A percentile compares a stretch with the other conserved stretches of the same genome.
Evolutionary conservation across 2,329 filamentous ascomycete genomes (phyloP).

Genomic region (Ophiocordyceps unilateralis): DNA sequence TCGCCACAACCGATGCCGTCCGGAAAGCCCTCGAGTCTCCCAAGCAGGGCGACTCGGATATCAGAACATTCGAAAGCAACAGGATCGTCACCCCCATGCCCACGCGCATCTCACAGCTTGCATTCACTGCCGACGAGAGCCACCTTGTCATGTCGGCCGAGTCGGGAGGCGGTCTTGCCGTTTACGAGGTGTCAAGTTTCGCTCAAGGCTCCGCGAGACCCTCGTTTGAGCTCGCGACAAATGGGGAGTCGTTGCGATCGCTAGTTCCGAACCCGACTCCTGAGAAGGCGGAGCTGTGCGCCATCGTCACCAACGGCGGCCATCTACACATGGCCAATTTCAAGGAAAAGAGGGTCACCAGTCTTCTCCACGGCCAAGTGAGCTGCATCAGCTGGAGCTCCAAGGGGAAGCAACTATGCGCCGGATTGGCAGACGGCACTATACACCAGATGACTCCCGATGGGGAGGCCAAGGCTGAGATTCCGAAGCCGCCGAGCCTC

Average conservation of each 20-base stretch:
- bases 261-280: conserved; percentile 66
- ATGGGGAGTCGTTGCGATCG: conserved; percentile 53
- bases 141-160: conserved; percentile 73
- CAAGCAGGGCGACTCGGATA: conserved; percentile 43
- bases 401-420: conserved; percentile 82
- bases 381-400: conserved; percentile 83
- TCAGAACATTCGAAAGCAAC: conserved; percentile 56
- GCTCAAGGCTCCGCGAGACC: conserved; percentile 48
- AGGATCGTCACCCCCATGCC: conserved; percentile 57
- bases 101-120: conserved; percentile 67
- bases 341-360: conserved; percentile 47
- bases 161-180: conserved; percentile 60
- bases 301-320: conserved; percentile 63
- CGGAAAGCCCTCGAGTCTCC: conserved; percentile 53
- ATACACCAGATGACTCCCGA: conserved; percentile 71
- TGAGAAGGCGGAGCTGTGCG: conserved; percentile 58
- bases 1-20: conserved; percentile 62
- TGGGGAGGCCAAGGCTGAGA: conserved; percentile 57
- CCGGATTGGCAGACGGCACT: conserved; percentile 66
- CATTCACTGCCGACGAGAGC: conserved; percentile 79
- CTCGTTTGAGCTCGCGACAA: conserved; percentile 60
- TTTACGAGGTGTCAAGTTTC: conserved; percentile 61
- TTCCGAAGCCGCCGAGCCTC: conserved; percentile 59
- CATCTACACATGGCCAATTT: conserved; percentile 75
- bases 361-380: conserved; percentile 51